Conservation (phyloP, 2,329 filamentous ascomycete species). For the Pseudogymnoascus sp. region DNA sequence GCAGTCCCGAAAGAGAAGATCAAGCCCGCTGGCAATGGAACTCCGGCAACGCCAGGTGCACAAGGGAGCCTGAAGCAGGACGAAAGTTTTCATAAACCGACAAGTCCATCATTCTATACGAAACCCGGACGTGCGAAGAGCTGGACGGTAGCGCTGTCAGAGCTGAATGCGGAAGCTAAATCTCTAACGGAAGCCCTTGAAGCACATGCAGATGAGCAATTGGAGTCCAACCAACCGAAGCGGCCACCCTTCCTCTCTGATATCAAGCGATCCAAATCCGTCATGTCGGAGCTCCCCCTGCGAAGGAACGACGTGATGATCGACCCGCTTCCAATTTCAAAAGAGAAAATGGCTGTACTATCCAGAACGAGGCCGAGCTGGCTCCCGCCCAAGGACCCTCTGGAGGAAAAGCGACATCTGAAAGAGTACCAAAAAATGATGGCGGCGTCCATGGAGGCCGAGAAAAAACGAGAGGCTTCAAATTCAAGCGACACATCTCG, state of each 20-base stretch:
- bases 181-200: conserved; percentile 75
- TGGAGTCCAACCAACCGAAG: conserved; percentile 34
- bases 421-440: conserved; percentile 83
- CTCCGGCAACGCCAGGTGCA: conserved; percentile 51
- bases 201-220: conserved; percentile 64
- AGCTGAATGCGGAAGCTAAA: conserved; percentile 66
- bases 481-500: conserved; percentile 45
- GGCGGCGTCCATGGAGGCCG: conserved; percentile 53
- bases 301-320: conserved; percentile 67
- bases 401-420: conserved; percentile 84
- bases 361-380: conserved; percentile 76
- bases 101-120: conserved; percentile 4
- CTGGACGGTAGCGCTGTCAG: conserved; percentile 65
- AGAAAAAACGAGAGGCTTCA: conserved; percentile 51
- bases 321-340: conserved; percentile 75
- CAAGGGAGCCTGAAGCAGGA: conserved; percentile 55
- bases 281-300: conserved; percentile 60
- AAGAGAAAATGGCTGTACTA: conserved; percentile 78
- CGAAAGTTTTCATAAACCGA: not conserved
- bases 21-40: conserved; percentile 49
- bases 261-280: conserved; percentile 52
- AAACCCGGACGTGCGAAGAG: conserved; percentile 53
- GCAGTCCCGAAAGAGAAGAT: conserved; percentile 34
- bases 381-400: conserved; percentile 80
- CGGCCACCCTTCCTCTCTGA: conserved; percentile 26